A percentile compares a stretch with the other conserved stretches of the same genome.
phyloP scores from a whole-genome alignment of 176 grass and related monocot species.

The Triticum timopheevii region DNA sequence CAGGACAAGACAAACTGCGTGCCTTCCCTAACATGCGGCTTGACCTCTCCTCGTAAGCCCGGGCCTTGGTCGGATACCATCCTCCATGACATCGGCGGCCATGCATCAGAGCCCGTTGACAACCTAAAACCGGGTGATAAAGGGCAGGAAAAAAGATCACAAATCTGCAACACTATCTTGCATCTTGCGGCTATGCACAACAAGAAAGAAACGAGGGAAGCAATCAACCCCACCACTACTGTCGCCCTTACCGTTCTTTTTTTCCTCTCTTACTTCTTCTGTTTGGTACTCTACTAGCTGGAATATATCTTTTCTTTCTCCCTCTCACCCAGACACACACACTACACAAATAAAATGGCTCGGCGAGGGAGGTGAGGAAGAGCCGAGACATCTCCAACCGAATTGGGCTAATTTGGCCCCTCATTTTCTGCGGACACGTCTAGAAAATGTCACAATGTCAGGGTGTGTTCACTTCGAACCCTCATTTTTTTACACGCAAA shows the following conservation, averaged over 20 bases:
- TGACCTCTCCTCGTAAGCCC: constrained; percentile 29
- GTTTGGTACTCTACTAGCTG: too few species aligned
- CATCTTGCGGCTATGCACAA: not conserved
- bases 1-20: constrained; percentile 57
- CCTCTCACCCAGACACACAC: not conserved
- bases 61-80: constrained; percentile 44
- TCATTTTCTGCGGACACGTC: too few species aligned
- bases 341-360: constrained; percentile 3
- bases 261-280: not conserved
- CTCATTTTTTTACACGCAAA: too few species aligned
- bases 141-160: not conserved
- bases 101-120: not conserved
- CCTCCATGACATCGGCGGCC: constrained; percentile 49
- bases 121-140: constrained; percentile 23
- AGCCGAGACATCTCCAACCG: too few species aligned
- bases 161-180: not conserved
- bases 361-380: not conserved
- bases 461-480: too few species aligned
- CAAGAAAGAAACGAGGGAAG: constrained; percentile 19
- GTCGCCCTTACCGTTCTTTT: constrained; percentile 13
- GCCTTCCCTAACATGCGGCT: constrained; percentile 1
- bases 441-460: too few species aligned
- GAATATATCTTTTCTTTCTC: not conserved
- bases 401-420: too few species aligned
- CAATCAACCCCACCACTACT: not conserved